phyloP scores from a whole-genome alignment of 495 filamentous ascomycete species.

The Aspergillus taichungensis region DNA sequence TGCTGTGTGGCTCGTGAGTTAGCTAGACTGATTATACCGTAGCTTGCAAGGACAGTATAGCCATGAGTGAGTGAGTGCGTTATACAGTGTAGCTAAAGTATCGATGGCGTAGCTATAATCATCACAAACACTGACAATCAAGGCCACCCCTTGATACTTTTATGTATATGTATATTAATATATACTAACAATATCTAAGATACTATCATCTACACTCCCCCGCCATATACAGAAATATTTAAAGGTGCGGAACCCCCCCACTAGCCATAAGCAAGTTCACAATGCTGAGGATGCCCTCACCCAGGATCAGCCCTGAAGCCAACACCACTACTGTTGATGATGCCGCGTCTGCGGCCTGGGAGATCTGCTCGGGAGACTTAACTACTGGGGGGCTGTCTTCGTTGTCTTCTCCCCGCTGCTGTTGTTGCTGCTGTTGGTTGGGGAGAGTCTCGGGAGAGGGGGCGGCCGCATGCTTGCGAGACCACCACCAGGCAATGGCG shows the following conservation, averaged over 20 bases:
- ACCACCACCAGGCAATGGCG: conserved; percentile 68
- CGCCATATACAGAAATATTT: conserved; percentile 2
- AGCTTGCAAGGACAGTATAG: too few relatives aligned
- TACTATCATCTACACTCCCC: too few relatives aligned
- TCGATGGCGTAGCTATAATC: too few relatives aligned
- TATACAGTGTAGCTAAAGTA: too few relatives aligned
- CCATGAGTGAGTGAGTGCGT: too few relatives aligned
- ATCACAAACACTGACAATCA: too few relatives aligned
- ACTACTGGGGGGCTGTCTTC: neutral
- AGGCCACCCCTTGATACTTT: too few relatives aligned
- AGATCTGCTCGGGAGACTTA: conserved; percentile 15
- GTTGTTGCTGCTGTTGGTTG: neutral
- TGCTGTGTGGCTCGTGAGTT: too few relatives aligned
- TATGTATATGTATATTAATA: neutral
- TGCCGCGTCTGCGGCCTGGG: conserved; percentile 31
- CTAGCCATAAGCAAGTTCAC: conserved; percentile 81
- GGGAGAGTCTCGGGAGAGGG: neutral
- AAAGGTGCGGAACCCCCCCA: conserved; percentile 68
- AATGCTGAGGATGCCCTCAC: conserved; percentile 91
- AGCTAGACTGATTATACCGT: too few relatives aligned
- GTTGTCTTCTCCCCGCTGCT: neutral
- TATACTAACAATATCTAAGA: conserved; percentile 1
- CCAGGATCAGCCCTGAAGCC: conserved; percentile 76
- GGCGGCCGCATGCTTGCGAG: conserved; percentile 16
- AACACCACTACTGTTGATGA: conserved; percentile 53